phyloP scores from a whole-genome alignment of 768 basidiomycete species.

The Tricholomella constricta region DNA sequence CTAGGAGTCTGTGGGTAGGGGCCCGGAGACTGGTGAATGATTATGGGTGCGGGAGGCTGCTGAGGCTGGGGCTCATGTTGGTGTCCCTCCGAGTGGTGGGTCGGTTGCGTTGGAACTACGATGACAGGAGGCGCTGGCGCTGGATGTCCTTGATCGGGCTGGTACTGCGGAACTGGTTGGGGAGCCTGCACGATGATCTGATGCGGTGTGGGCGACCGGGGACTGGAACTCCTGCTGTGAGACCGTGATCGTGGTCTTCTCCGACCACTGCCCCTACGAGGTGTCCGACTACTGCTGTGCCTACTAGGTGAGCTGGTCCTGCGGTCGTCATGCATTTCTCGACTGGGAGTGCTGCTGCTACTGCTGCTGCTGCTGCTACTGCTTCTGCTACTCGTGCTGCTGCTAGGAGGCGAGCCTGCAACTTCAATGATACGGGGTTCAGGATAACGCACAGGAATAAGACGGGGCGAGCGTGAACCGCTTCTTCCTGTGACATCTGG shows the following conservation, averaged over 20 bases:
- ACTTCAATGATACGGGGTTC: not conserved
- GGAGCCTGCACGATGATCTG: constrained; percentile 1
- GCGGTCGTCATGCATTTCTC: too few species aligned
- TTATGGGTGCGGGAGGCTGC: constrained; percentile 11
- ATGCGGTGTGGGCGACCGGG: not conserved
- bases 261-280: not conserved
- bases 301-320: too few species aligned
- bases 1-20: not conserved
- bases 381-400: constrained; percentile 1
- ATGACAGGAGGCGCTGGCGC: constrained; percentile 4
- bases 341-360: not conserved
- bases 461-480: constrained; percentile 1
- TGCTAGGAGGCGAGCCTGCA: not conserved
- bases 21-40: constrained; percentile 2
- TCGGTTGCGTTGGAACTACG: not conserved
- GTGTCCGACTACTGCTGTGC: not conserved
- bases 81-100: not conserved
- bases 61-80: not conserved
- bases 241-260: not conserved
- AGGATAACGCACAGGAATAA: not conserved
- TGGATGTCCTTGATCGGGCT: not conserved
- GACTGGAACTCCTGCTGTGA: not conserved
- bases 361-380: not conserved
- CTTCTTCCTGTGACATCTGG: constrained; percentile 2
- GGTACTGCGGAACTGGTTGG: constrained; percentile 16